Evolutionary conservation across 2,329 filamentous ascomycete species (phyloP), one percentile per base, ranked within the genome.

Genomic region (Diplodia intermedia): DNA sequence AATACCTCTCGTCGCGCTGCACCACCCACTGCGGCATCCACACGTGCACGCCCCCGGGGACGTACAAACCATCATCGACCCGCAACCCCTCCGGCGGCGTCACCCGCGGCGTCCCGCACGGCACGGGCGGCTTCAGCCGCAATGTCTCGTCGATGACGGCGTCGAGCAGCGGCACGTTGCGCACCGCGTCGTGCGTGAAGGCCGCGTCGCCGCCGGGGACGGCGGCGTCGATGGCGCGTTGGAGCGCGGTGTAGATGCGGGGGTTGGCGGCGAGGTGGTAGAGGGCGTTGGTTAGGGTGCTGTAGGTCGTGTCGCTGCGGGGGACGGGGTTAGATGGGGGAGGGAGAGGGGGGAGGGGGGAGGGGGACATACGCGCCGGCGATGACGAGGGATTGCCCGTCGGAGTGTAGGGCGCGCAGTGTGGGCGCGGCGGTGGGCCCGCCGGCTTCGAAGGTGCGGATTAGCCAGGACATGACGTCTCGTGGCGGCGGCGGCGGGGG

Each of bases 191-290:
- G 20, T 61, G 43, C 4, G 18, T 20, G 43, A 47, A 67, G 4
- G 75, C 74, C 1, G 77, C 29, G 4, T 80, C 79, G n/a, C 80
- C 76, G 61, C 79, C 78, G 29, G 79, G 77, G 1, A 72, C 71
- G 57, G 79, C 79, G 8, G 71, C 70, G 52, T 77, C 73, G 57
- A 81, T 74, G 62, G 80, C 79, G 3, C 73, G 70, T 65, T 71
- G 74, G 12, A 80, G 68, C 36, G 74, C 74, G 53, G 74, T 70
- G 56, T 82, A 72, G 5, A 74, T 74, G 18, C 69, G 56, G 2
- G 78, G 72, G 69, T 82, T 81, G 38, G 80, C 75, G 12, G 79
- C 74, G 36, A 84, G 77, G 72, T 83, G 83, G 75, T 82, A 82
- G 69, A 83, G 76, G 1, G 76, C 78, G 9, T 77, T 78, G 29